Conservation (phyloP, 768 basidiomycete species). For the Panus rudis region DNA sequence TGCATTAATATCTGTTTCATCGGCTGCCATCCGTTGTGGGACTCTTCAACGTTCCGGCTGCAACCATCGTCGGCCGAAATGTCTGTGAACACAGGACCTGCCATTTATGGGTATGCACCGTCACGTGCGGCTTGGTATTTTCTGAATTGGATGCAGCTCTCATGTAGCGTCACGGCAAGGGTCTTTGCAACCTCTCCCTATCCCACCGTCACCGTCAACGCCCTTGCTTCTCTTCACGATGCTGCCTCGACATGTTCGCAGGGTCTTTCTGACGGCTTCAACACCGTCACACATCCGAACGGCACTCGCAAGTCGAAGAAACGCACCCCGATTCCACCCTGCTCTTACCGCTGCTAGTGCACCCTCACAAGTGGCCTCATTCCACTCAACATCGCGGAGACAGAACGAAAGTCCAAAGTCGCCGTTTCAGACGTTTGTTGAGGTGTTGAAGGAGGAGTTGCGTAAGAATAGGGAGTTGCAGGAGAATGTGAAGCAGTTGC, state of each 20-base stretch:
- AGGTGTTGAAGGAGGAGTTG: conserved; percentile 88
- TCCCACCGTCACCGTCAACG: not conserved
- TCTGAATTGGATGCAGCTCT: not conserved
- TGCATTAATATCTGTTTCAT: not conserved
- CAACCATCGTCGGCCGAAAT: too few species aligned
- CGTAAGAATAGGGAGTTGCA: conserved; percentile 91
- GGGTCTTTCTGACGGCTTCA: conserved; percentile 27
- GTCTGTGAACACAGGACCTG: too few species aligned
- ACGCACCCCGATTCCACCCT: conserved; percentile 23
- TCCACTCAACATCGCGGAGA: conserved; percentile 59
- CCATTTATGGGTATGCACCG: not conserved
- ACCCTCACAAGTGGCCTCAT: conserved; percentile 21
- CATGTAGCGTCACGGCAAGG: not conserved
- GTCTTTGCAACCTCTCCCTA: not conserved
- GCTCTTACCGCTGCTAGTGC: conserved; percentile 15
- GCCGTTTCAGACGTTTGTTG: conserved; percentile 94
- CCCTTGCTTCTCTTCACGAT: conserved; percentile 18
- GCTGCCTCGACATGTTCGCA: conserved; percentile 43
- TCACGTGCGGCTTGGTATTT: not conserved
- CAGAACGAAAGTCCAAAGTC: conserved; percentile 74
- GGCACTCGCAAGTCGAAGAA: conserved; percentile 16
- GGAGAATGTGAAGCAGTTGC: conserved; percentile 94
- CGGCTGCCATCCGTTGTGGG: not conserved
- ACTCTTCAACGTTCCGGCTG: too few species aligned
- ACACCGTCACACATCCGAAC: conserved; percentile 18